These are phyloP conservation scores for Penicillium hordei DNA, from an alignment of 2,329 filamentous ascomycete genomes.

Conservation along the genomic window DNA sequence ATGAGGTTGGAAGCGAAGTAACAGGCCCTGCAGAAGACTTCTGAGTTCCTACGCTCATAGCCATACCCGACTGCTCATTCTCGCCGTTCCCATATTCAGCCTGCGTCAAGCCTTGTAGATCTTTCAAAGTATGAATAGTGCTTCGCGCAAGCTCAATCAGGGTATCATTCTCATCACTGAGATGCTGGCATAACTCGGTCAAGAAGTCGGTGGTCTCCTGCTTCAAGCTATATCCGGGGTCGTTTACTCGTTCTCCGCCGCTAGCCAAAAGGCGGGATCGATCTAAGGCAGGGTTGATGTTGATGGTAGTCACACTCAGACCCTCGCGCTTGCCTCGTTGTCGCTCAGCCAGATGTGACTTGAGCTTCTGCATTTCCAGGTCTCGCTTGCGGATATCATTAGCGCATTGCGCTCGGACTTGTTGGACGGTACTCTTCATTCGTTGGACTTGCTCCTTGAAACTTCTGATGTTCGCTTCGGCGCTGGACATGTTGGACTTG, in stretches of 20 bases:
- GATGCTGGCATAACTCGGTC: constrained; percentile 74
- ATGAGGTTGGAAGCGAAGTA: constrained; percentile 56
- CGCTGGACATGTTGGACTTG: constrained; percentile 67
- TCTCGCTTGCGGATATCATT: constrained; percentile 91
- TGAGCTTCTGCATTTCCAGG: constrained; percentile 81
- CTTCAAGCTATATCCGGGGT: constrained; percentile 67
- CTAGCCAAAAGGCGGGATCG: constrained; percentile 30
- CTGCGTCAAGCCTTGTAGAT: constrained; percentile 53
- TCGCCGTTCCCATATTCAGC: constrained; percentile 31
- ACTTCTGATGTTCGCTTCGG: constrained; percentile 71
- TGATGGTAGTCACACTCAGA: constrained; percentile 51
- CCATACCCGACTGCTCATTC: constrained; percentile 33
- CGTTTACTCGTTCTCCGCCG: constrained; percentile 49
- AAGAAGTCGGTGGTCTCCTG: constrained; percentile 90
- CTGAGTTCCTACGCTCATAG: constrained; percentile 22
- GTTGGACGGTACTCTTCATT: constrained; percentile 74
- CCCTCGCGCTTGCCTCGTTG: constrained; percentile 58
- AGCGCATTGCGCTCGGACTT: constrained; percentile 81
- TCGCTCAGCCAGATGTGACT: constrained; percentile 77
- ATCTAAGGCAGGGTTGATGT: constrained; percentile 44
- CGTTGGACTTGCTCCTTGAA: constrained; percentile 80
- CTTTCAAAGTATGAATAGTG: constrained; percentile 68
- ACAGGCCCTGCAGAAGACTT: constrained; percentile 29
- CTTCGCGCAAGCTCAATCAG: constrained; percentile 70
- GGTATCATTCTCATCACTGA: constrained; percentile 90